Conservation (phyloP, 208 protist genomes). For the Trypanosoma rangeli region DNA sequence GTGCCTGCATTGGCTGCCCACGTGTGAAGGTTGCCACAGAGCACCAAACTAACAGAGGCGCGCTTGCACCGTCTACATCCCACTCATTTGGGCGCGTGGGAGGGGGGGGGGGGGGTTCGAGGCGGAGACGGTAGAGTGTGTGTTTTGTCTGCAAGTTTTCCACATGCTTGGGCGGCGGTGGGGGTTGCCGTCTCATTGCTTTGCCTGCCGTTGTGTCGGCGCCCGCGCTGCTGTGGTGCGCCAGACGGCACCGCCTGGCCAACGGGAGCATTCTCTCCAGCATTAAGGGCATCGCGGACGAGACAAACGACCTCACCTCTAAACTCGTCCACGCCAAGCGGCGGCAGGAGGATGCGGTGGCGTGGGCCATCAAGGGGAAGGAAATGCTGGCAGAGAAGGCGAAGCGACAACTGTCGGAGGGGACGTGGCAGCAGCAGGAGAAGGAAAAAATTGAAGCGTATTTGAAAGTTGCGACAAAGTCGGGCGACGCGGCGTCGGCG, state of each 20-base stretch:
- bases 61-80: neutral
- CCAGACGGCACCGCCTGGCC: slow-evolving; percentile 44
- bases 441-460: slow-evolving; percentile 52
- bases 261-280: slow-evolving; percentile 76
- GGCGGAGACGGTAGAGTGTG: neutral
- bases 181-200: neutral
- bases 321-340: slow-evolving; percentile 72
- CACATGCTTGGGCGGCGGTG: neutral
- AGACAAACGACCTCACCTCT: slow-evolving; percentile 61
- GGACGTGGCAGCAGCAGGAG: slow-evolving; percentile 43
- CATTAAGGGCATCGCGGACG: slow-evolving; percentile 65
- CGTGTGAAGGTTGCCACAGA: neutral
- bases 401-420: slow-evolving; percentile 63
- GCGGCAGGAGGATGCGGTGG: slow-evolving; percentile 77
- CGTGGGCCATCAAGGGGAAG: slow-evolving; percentile 80
- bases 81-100: neutral
- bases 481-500: slow-evolving; percentile 47
- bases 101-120: neutral
- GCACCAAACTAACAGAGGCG: neutral
- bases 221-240: slow-evolving; percentile 7
- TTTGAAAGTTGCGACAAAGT: slow-evolving; percentile 53
- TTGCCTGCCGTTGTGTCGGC: neutral
- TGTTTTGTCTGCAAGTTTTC: neutral
- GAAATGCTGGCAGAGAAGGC: slow-evolving; percentile 66
- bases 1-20: neutral